Evolutionary conservation across 129 eudicot genomes (phyloP), one percentile per base, ranked within the genome.

Genomic region (Calendula officinalis): DNA sequence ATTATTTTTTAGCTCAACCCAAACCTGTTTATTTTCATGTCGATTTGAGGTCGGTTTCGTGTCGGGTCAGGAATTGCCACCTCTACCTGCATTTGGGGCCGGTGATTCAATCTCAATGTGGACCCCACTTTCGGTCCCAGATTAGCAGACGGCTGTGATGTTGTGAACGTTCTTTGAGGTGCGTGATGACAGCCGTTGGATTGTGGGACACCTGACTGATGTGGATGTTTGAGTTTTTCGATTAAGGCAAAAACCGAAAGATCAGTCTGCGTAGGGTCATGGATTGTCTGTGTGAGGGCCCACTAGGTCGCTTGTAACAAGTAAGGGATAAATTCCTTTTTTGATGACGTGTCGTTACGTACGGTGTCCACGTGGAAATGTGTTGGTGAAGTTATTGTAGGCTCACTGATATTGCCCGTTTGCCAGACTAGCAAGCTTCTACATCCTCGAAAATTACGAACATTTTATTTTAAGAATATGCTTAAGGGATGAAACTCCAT

Each of bases 241-340:
- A 84, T 80, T 80, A 74, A 58, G 84, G 62, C 44, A 43, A 75
- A 79, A 77, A 63, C 84, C 82, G 80, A 79, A 78, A 82, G 78
- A 64, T 41, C 74, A 78, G 45, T 55, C 67, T 37, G 60, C 34
- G 78, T 65, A 73, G 92, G 72, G 70, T 71, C 58, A 51, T 35
- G 55, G 47, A 47, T 55, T 66, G 60, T 42, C 70, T 52, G 59
- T 45, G 64, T 2, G 33, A 4, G 81, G 95, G 47, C 85, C 89
- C 83, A 67, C 71, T 41, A 62, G 56, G 47, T 66, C 83, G 57
- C 89, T 57, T 64, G 74, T 66, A 49, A 56, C 97, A 90, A 78
- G 97, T 92, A 90, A 90, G 69, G 97, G 60, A 90, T 80, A 81
- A 75, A 86, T 86, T 83, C 97, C 22, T 46, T 56, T 60, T 37